Evolutionary conservation across 2,329 filamentous ascomycete genomes (phyloP).

Genomic region (Claviceps sp.): DNA sequence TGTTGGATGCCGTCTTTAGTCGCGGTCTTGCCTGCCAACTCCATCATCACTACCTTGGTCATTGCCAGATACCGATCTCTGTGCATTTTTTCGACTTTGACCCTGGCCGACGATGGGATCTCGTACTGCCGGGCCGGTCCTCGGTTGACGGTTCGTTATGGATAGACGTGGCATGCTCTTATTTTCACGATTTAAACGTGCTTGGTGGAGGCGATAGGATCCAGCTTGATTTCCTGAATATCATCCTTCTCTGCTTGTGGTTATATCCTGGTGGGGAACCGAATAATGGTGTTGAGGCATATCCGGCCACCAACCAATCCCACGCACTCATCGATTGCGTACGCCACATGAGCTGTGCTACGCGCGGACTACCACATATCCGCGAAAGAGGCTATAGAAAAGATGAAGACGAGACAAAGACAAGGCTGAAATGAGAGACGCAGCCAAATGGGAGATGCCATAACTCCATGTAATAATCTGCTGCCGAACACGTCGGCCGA

Average conservation of each 20-base stretch:
- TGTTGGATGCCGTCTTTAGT: conserved; percentile 10
- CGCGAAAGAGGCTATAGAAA: not conserved
- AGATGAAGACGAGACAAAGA: not conserved
- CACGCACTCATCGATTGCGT: not conserved
- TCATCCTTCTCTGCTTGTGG: not conserved
- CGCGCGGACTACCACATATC: not conserved
- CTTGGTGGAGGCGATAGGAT: not conserved
- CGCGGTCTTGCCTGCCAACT: not conserved
- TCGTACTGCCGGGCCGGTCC: not conserved
- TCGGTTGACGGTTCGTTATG: not conserved
- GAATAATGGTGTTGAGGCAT: not conserved
- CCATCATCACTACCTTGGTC: not conserved
- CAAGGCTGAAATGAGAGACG: not conserved
- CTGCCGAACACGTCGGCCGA: not conserved
- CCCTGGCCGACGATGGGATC: not conserved
- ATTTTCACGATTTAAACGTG: not conserved
- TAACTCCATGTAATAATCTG: not conserved
- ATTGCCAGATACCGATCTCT: not conserved
- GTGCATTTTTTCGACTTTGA: not conserved
- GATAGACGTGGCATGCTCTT: not conserved
- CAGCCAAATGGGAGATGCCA: not conserved
- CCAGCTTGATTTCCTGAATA: not conserved
- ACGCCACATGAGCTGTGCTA: not conserved
- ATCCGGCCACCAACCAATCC: not conserved
- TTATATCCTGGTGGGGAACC: not conserved